phyloP scores from a whole-genome alignment of 140 eudicot genomes.

The Erigeron philadelphicus region DNA sequence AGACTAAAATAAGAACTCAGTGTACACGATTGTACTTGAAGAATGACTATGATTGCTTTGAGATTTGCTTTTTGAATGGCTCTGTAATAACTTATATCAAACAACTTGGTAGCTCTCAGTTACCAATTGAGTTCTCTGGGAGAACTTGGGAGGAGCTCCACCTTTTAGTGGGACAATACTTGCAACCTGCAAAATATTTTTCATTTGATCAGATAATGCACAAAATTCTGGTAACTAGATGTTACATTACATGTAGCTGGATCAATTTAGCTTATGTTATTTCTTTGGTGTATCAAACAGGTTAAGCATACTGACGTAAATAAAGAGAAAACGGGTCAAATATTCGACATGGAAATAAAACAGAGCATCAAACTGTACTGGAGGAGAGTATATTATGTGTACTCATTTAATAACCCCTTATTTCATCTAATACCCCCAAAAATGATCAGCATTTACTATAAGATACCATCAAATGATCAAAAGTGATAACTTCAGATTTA shows the following conservation, averaged over 20 bases:
- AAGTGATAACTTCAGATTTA: neutral
- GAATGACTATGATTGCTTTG: neutral
- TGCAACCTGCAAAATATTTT: constrained; percentile 44
- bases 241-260: neutral
- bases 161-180: constrained; percentile 77
- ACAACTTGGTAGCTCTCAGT: constrained; percentile 86
- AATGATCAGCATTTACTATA: neutral
- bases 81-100: constrained; percentile 31
- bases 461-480: neutral
- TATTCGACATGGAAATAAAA: neutral
- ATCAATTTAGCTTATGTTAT: neutral
- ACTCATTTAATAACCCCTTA: neutral
- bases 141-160: constrained; percentile 67
- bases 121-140: constrained; percentile 64
- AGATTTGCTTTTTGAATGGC: constrained; percentile 11
- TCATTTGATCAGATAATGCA: neutral
- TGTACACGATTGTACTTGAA: neutral
- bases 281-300: neutral
- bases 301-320: neutral
- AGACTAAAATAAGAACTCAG: neutral
- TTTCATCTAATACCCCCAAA: neutral
- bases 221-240: neutral
- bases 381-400: neutral
- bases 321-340: neutral
- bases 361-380: neutral